Evolutionary conservation across 106 monocot species (phyloP), one percentile per base, ranked within the genome.

Genomic region (Acorus calamus): DNA sequence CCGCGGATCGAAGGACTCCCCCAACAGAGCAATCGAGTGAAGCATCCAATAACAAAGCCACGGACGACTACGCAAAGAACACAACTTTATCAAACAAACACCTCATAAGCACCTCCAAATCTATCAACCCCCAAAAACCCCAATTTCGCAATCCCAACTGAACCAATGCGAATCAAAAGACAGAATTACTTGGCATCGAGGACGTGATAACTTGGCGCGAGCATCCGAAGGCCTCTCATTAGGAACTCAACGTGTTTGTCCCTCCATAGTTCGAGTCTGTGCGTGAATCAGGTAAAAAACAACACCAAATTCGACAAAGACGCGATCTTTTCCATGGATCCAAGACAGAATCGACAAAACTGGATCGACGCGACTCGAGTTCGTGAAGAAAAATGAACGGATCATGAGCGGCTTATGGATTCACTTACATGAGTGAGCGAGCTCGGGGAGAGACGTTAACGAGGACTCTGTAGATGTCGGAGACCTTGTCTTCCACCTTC

Each of bases 11-110:
- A 88, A 6, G 7, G 46, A 8, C 60, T 92, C 92, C 44, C 83
- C 88, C 57, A 98, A 66, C 50, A 98, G 61, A 44, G 83, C 62
- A 67, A 88, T 56, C 28, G 98, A 84, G 71, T 98, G 98, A 64
- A 98, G 54, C 63, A 98, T 85, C 98, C 98, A 98, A 55, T 98
- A 98, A 59, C 98, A 98, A n/a, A 98, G 28, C 98, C 98, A 98
- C 62, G 98, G 91, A 10, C 98, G 98, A 63, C 96, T 96, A 59
- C 46, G 77, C 3, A 3, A 8, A 65, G 4, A 6, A 65, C 60
- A 53, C 8, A n/a, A 47, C 63, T 28, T 6, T 43, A 65, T 12
- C 13, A 7, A 42, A 46, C 52, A 50, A 55, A 44, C 44, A 54
- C 47, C 8, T 12, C 47, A 55, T 3, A 55, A n/a, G 10, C 11